These are phyloP conservation scores for Phytophthora citrophthora DNA, from an alignment of 352 stramenopile species.

Conservation along the genomic window DNA sequence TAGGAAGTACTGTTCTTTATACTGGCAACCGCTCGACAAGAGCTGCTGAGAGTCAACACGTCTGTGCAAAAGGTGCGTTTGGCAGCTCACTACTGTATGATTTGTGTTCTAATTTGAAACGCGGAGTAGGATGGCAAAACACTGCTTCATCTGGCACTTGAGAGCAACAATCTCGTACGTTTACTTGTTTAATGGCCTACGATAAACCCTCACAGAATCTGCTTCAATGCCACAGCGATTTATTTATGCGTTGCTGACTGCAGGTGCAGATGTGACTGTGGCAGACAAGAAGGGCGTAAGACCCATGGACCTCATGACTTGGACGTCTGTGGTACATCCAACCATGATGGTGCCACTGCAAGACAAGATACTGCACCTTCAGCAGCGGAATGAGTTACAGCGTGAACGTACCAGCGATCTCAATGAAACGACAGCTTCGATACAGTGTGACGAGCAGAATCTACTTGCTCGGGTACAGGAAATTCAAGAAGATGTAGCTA, in stretches of 20 bases:
- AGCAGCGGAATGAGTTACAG: slow-evolving; percentile 27
- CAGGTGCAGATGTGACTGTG: slow-evolving; percentile 30
- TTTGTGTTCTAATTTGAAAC: background rate
- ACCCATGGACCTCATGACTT: slow-evolving; percentile 41
- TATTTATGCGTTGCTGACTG: slow-evolving; percentile 33
- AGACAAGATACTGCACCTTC: slow-evolving; percentile 29
- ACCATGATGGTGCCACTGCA: slow-evolving; percentile 41
- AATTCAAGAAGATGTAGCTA: slow-evolving; percentile 22
- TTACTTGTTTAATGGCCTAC: background rate
- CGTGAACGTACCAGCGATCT: slow-evolving; percentile 16
- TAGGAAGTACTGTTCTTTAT: slow-evolving; percentile 32
- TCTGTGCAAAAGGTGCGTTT: slow-evolving; percentile 27
- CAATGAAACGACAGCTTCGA: slow-evolving; percentile 5
- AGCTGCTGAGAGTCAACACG: slow-evolving; percentile 28
- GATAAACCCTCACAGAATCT: background rate
- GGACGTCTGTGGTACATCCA: slow-evolving; percentile 39
- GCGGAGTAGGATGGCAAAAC: slow-evolving; percentile 29
- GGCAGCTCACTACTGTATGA: background rate
- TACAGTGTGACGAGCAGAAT: slow-evolving; percentile 16
- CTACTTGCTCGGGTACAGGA: slow-evolving; percentile 3
- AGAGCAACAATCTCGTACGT: slow-evolving; percentile 28
- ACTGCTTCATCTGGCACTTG: slow-evolving; percentile 28
- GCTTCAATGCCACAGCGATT: slow-evolving; percentile 18
- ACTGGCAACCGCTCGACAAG: slow-evolving; percentile 7
- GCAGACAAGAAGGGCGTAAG: slow-evolving; percentile 44